These are phyloP conservation scores for Isatis lusitanica DNA, from an alignment of 441 rosid species.

Conservation along the genomic window DNA sequence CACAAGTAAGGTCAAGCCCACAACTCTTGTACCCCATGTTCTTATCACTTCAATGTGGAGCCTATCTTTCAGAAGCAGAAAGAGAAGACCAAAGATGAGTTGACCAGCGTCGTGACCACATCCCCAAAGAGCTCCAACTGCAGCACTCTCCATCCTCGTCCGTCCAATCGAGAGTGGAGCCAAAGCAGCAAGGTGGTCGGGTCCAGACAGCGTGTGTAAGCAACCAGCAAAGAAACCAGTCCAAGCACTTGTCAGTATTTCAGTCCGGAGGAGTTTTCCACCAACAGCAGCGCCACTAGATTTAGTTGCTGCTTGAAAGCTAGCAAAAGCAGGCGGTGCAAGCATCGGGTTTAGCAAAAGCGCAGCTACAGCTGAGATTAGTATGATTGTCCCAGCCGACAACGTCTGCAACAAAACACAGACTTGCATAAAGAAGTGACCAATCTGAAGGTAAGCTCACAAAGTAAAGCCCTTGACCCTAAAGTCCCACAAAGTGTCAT, in stretches of 20 bases:
- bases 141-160: constrained; percentile 80
- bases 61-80: constrained; percentile 69
- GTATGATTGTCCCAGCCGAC: constrained; percentile 45
- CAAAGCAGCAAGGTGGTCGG: constrained; percentile 96
- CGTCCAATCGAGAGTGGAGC: constrained; percentile 96
- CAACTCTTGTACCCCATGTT: constrained; percentile 95
- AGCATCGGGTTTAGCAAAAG: constrained; percentile 66
- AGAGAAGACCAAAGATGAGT: constrained; percentile 72
- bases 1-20: constrained; percentile 75
- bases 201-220: constrained; percentile 90
- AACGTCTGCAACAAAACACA: constrained; percentile 47
- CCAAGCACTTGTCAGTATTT: constrained; percentile 77
- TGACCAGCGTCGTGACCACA: constrained; percentile 96
- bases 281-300: constrained; percentile 62
- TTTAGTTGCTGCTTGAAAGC: constrained; percentile 61
- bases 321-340: constrained; percentile 81
- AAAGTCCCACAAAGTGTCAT: too few species aligned
- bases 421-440: background rate
- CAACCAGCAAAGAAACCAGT: constrained; percentile 96
- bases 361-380: constrained; percentile 56
- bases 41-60: constrained; percentile 83
- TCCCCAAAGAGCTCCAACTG: constrained; percentile 97
- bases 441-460: background rate
- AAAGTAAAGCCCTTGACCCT: too few species aligned
- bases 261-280: constrained; percentile 41